phyloP scores from a whole-genome alignment of 2,329 filamentous ascomycete genomes.

The Fusarium anguioides region DNA sequence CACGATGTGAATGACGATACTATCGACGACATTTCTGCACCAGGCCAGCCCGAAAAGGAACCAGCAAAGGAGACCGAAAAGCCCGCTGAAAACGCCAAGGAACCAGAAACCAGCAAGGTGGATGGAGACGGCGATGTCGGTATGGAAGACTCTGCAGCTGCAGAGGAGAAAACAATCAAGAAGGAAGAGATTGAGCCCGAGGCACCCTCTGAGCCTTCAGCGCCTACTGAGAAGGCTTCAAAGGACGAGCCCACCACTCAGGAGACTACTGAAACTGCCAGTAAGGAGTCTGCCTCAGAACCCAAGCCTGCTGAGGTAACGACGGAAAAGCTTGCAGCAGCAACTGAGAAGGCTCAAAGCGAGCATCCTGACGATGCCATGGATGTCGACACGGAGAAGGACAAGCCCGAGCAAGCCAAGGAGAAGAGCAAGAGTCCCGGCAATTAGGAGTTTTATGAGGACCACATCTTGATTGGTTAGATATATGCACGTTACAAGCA shows the following conservation, averaged over 20 bases:
- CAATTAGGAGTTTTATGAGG: constrained; percentile 21
- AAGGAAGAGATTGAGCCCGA: constrained; percentile 42
- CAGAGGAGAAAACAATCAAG: constrained; percentile 43
- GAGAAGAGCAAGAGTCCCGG: constrained; percentile 45
- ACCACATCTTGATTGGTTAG: constrained; percentile 14
- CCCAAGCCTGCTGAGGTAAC: constrained; percentile 34
- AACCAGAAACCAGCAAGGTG: constrained; percentile 44
- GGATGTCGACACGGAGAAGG: constrained; percentile 52
- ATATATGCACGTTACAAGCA: constrained; percentile 27
- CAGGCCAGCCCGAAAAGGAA: constrained; percentile 45
- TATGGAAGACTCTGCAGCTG: constrained; percentile 55
- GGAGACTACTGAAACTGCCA: constrained; percentile 7
- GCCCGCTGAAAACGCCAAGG: constrained; percentile 25
- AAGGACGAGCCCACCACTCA: constrained; percentile 28
- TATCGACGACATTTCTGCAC: constrained; percentile 57
- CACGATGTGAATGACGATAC: constrained; percentile 55
- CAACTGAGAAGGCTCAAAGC: constrained; percentile 31
- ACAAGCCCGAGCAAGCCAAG: constrained; percentile 41
- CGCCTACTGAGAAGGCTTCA: constrained; percentile 32
- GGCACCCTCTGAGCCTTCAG: constrained; percentile 19
- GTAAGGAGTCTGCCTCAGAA: constrained; percentile 33
- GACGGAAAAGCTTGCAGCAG: constrained; percentile 30
- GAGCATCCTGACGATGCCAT: constrained; percentile 46
- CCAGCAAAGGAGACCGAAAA: constrained; percentile 38
- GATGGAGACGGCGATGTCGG: constrained; percentile 64